Evolutionary conservation across 2,329 filamentous ascomycete genomes (phyloP), one percentile per base, ranked within the genome.

Genomic region (Fusarium torreyae): DNA sequence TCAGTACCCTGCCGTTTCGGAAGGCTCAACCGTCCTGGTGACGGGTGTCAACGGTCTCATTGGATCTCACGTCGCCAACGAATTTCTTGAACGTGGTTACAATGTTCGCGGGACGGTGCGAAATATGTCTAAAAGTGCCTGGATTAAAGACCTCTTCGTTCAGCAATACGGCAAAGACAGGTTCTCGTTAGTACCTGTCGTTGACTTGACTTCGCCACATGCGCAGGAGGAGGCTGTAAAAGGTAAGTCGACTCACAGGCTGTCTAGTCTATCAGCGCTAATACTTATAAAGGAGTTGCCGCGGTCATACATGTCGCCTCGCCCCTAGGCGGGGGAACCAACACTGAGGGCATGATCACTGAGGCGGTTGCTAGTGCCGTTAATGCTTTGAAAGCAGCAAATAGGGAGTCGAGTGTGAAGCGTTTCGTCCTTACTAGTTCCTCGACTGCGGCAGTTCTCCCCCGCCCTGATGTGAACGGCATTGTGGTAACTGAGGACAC

Each of bases 401-500:
- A 57, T 28, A 26, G 1, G 1, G 34, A 52, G 5, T 18, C 46
- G 6, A 10, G 6, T 1, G 54, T 57, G 1, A 52, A 52, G 2
- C 54, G 54, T 11, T 52, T 57, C 4, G 36, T 52, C 1, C 51
- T 40, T 26, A 57, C 54, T 8, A 52, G 45, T 26, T 57, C 54
- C 17, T 52, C 44, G 17, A 52, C 54, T 4, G 44, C 54, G 6
- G 44, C 54, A 7, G 34, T 52, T 1, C 36, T 34, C 1, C 36
- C 54, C 0, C 40, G 48, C 3, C 17, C 51, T 33, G 45, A 9
- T 13, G 17, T 18, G 1, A 15, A 20, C 2, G 31, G 26, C 14
- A n/a, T 45, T 1, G 20, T 54, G 1, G 39, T 62, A 2, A 56
- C 48, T 5, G 10, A 56, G 2, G 39, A 63, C 13, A 57, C 72